Conservation (phyloP, 2,329 filamentous ascomycete genomes). For the Aureobasidium subglaciale region DNA sequence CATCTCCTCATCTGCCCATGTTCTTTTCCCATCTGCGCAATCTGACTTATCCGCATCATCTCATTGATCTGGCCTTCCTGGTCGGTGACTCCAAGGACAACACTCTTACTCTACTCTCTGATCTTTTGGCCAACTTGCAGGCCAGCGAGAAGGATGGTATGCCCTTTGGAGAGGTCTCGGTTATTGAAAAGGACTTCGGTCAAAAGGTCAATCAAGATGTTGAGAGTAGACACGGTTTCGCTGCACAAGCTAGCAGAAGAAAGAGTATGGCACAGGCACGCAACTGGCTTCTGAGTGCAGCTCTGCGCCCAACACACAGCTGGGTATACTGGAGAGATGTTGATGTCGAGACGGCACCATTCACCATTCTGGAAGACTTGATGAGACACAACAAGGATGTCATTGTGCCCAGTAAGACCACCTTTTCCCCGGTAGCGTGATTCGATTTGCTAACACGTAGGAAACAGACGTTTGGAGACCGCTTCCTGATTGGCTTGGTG, state of each 20-base stretch:
- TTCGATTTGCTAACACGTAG: constrained; percentile 36
- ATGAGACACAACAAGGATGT: constrained; percentile 99
- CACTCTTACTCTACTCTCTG: constrained; percentile 68
- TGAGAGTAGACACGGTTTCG: constrained; percentile 94
- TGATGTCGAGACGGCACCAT: constrained; percentile 93
- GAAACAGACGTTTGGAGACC: constrained; percentile 84
- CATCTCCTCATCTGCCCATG: constrained; percentile 86
- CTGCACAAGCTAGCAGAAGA: constrained; percentile 83
- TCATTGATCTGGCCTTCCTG: constrained; percentile 93
- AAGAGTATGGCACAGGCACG: constrained; percentile 97
- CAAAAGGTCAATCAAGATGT: constrained; percentile 97
- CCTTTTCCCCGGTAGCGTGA: constrained; percentile 22
- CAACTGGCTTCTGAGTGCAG: constrained; percentile 93
- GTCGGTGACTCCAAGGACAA: constrained; percentile 96
- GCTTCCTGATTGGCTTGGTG: constrained; percentile 96
- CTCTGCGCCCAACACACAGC: constrained; percentile 86
- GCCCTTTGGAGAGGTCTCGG: constrained; percentile 90
- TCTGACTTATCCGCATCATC: constrained; percentile 91
- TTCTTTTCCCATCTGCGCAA: constrained; percentile 98
- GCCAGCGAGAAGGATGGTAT: constrained; percentile 69
- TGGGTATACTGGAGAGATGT: constrained; percentile 99
- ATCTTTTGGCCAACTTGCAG: constrained; percentile 73
- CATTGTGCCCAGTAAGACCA: constrained; percentile 91
- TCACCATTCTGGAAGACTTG: constrained; percentile 91
- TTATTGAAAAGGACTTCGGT: constrained; percentile 98